Conservation (phyloP, 345 rosid genomes). For the Laguncularia racemosa region DNA sequence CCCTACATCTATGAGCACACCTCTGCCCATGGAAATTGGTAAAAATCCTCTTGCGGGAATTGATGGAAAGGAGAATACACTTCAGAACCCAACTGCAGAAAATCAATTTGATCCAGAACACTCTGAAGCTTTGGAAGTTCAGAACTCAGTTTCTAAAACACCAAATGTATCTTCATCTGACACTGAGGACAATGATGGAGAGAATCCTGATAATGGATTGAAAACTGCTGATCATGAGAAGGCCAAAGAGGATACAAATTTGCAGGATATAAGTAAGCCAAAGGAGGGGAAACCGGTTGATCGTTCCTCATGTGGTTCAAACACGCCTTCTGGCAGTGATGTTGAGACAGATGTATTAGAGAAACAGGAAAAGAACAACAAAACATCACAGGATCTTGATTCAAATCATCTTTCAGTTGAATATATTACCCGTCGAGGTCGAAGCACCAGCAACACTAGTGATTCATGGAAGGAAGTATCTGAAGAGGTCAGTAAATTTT, state of each 20-base stretch:
- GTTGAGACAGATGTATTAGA: slow-evolving; percentile 62
- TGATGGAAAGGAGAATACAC: slow-evolving; percentile 23
- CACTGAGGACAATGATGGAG: slow-evolving; percentile 47
- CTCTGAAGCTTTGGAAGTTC: slow-evolving; percentile 51
- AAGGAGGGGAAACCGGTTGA: slow-evolving; percentile 63
- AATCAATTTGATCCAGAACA: slow-evolving; percentile 31
- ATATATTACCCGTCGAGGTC: slow-evolving; percentile 45
- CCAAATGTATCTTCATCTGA: slow-evolving; percentile 36
- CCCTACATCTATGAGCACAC: slow-evolving; percentile 36
- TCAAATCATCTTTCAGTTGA: slow-evolving; percentile 34
- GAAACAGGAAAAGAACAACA: slow-evolving; percentile 44
- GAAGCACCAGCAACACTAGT: slow-evolving; percentile 35
- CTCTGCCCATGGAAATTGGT: slow-evolving; percentile 27
- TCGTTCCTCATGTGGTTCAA: slow-evolving; percentile 93
- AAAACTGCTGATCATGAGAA: slow-evolving; percentile 34
- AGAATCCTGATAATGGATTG: slow-evolving; percentile 23
- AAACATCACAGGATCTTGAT: slow-evolving; percentile 48
- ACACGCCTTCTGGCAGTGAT: slow-evolving; percentile 82
- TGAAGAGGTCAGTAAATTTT: slow-evolving; percentile 41
- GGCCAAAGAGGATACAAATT: slow-evolving; percentile 36
- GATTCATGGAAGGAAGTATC: slow-evolving; percentile 94
- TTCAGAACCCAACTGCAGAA: slow-evolving; percentile 29
- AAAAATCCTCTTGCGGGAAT: slow-evolving; percentile 26
- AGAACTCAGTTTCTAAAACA: slow-evolving; percentile 45
- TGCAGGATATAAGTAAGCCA: slow-evolving; percentile 39